A percentile compares a stretch with the other conserved stretches of the same genome.
Conservation (phyloP, 768 basidiomycete genomes). For the Austroboletus eburneus region DNA sequence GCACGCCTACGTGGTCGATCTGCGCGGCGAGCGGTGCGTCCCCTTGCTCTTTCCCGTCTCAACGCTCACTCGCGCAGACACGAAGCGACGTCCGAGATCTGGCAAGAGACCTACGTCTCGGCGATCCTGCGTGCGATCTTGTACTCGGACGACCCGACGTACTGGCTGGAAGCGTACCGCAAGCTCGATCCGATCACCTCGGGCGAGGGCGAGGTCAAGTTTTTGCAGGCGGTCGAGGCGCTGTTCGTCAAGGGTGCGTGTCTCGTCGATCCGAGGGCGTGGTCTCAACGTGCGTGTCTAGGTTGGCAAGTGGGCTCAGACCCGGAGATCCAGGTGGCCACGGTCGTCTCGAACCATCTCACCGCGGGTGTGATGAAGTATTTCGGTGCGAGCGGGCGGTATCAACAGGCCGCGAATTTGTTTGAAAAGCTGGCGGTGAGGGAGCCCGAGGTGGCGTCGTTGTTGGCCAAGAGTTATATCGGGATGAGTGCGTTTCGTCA, state of each 20-base stretch:
- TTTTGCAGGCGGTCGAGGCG: constrained; percentile 85
- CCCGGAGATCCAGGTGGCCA: constrained; percentile 98
- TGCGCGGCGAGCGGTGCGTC: constrained; percentile 87
- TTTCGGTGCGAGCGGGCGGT: constrained; percentile 88
- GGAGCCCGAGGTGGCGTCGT: constrained; percentile 85
- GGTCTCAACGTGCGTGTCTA: constrained; percentile 27
- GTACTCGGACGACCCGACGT: constrained; percentile 93
- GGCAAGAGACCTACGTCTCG: constrained; percentile 97
- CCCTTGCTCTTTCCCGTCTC: not conserved
- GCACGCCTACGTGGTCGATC: constrained; percentile 86
- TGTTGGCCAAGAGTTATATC: constrained; percentile 87
- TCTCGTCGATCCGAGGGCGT: not conserved
- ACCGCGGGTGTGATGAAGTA: constrained; percentile 95
- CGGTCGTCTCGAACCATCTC: constrained; percentile 92
- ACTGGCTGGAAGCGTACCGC: constrained; percentile 88
- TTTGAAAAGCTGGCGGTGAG: constrained; percentile 86
- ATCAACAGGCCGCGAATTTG: constrained; percentile 83
- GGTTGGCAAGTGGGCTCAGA: constrained; percentile 99
- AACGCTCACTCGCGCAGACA: constrained; percentile 42
- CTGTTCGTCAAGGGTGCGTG: constrained; percentile 76
- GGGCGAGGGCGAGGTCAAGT: constrained; percentile 83
- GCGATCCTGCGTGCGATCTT: constrained; percentile 87
- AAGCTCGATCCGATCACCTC: constrained; percentile 93
- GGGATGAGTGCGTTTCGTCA: constrained; percentile 81
- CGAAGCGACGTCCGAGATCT: constrained; percentile 85